Evolutionary conservation across 2,329 filamentous ascomycete species (phyloP).

Genomic region (Bipolaris oryzae): DNA sequence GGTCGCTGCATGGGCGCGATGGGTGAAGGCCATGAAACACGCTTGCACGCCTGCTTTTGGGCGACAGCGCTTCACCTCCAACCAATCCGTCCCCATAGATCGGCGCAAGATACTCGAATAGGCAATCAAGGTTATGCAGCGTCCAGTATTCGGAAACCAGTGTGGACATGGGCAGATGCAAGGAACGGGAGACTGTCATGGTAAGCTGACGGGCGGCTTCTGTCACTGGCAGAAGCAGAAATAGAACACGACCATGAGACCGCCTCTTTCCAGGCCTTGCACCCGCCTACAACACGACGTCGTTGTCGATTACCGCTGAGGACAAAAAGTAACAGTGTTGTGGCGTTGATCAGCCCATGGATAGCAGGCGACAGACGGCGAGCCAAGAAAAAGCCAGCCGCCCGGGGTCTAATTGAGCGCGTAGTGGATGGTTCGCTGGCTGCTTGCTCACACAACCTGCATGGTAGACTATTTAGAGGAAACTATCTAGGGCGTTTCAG

Average conservation of each 20-base stretch:
- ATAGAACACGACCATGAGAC: conserved; percentile 1
- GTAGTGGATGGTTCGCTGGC: conserved; percentile 20
- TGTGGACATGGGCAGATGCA: conserved; percentile 15
- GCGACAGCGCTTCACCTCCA: conserved; percentile 19
- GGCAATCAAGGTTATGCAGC: conserved; percentile 9
- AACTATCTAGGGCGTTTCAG: conserved; percentile 40
- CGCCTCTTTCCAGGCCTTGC: background rate
- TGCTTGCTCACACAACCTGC: conserved; percentile 26
- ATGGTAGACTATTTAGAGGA: conserved; percentile 28
- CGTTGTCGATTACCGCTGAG: background rate
- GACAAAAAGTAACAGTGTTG: background rate
- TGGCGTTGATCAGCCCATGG: background rate
- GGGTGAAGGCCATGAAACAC: conserved; percentile 31
- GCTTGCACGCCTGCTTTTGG: conserved; percentile 17
- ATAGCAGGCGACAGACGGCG: conserved; percentile 6
- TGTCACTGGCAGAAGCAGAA: conserved; percentile 10
- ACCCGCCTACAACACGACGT: background rate
- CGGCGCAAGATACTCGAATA: conserved; percentile 12
- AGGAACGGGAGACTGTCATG: background rate
- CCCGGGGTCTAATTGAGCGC: conserved; percentile 14
- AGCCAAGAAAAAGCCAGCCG: conserved; percentile 1
- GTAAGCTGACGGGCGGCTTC: background rate
- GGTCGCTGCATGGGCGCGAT: conserved; percentile 12
- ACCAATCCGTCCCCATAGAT: conserved; percentile 13
- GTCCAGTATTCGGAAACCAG: conserved; percentile 6